Evolutionary conservation across 257 asterid genomes (phyloP).

Genomic region (Craterostigma plantagineum): DNA sequence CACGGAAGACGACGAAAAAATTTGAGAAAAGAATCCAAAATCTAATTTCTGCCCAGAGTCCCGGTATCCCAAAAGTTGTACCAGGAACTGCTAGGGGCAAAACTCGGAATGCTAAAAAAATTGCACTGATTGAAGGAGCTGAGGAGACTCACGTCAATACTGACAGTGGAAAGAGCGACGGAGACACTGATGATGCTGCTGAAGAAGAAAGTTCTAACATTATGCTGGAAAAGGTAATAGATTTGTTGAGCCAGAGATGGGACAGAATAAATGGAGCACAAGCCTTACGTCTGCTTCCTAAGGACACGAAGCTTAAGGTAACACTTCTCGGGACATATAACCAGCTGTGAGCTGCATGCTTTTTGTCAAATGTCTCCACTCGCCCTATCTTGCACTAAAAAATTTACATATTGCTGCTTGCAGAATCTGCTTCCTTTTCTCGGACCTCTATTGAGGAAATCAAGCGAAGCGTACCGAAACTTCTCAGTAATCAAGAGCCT

Average conservation of each 20-base stretch:
- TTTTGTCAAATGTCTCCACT: background rate
- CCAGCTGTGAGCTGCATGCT: background rate
- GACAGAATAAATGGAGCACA: conserved; percentile 93
- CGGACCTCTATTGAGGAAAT: conserved; percentile 82
- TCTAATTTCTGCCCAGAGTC: conserved; percentile 33
- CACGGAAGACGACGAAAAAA: conserved; percentile 60
- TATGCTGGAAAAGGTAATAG: conserved; percentile 83
- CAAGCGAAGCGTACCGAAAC: conserved; percentile 83
- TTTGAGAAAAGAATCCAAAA: conserved; percentile 53
- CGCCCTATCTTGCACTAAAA: too few relatives aligned
- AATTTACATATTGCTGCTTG: conserved; percentile 14
- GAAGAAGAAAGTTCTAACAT: conserved; percentile 59
- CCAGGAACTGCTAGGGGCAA: conserved; percentile 29
- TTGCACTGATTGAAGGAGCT: conserved; percentile 78
- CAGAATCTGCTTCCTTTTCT: conserved; percentile 91
- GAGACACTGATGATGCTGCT: conserved; percentile 48
- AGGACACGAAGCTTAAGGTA: conserved; percentile 86
- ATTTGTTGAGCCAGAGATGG: conserved; percentile 87
- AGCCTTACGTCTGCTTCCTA: conserved; percentile 77
- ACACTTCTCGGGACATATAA: too few relatives aligned
- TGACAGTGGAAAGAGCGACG: conserved; percentile 89
- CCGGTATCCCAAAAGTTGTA: conserved; percentile 32
- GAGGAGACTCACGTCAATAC: conserved; percentile 61
- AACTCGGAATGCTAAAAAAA: conserved; percentile 43
- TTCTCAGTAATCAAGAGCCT: conserved; percentile 72